Evolutionary conservation across 1,284 basidiomycete species (phyloP).

Genomic region (Cryptococcus wingfieldii): DNA sequence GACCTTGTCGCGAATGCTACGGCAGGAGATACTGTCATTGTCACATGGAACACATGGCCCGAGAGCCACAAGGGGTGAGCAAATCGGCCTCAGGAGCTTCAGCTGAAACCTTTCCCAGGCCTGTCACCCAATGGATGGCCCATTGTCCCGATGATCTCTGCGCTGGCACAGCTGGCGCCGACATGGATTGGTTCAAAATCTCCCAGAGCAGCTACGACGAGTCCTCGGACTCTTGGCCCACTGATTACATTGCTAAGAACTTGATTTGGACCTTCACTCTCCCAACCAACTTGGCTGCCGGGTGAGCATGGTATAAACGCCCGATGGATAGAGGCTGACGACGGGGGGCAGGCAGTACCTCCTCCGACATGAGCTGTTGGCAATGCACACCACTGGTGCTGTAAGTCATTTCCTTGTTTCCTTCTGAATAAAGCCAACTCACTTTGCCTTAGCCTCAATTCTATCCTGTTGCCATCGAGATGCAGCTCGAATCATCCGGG

Average conservation of each 20-base stretch:
- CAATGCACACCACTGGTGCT: slow-evolving; percentile 19
- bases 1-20: neutral
- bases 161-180: slow-evolving; percentile 21
- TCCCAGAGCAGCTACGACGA: slow-evolving; percentile 16
- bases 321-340: no score
- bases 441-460: slow-evolving; percentile 19
- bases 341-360: slow-evolving; percentile 17
- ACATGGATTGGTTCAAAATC: slow-evolving; percentile 36
- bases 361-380: slow-evolving; percentile 24
- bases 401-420: neutral
- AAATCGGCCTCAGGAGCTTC: neutral
- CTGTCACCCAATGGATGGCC: slow-evolving; percentile 23
- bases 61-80: slow-evolving; percentile 4
- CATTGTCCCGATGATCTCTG: slow-evolving; percentile 19
- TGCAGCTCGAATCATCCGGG: slow-evolving; percentile 22
- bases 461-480: slow-evolving; percentile 29
- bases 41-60: slow-evolving; percentile 20
- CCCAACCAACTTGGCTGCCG: slow-evolving; percentile 20
- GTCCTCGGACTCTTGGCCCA: slow-evolving; percentile 15
- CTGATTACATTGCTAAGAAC: slow-evolving; percentile 11
- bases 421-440: neutral
- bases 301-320: neutral
- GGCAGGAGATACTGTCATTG: slow-evolving; percentile 18
- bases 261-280: slow-evolving; percentile 19
- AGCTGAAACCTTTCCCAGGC: slow-evolving; percentile 3